Evolutionary conservation across 257 asterid species (phyloP).

Genomic region (Lavandula angustifolia): DNA sequence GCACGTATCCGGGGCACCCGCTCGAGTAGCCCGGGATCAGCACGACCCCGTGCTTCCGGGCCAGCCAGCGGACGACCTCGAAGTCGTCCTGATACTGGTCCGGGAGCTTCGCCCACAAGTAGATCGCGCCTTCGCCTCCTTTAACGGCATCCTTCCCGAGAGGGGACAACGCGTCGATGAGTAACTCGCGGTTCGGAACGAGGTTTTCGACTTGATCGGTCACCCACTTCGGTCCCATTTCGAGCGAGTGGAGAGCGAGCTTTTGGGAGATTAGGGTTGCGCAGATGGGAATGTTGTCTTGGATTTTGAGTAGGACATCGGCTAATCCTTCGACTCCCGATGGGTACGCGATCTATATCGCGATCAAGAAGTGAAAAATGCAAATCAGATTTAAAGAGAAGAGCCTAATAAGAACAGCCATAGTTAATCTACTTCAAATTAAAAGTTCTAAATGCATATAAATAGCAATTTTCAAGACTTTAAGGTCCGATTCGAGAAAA

Average conservation of each 20-base stretch:
- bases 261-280: constrained; percentile 81
- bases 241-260: constrained; percentile 77
- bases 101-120: constrained; percentile 95
- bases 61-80: constrained; percentile 84
- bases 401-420: too few species aligned
- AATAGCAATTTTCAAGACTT: too few species aligned
- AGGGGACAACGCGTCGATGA: constrained; percentile 73
- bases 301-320: constrained; percentile 84
- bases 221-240: constrained; percentile 92
- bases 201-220: constrained; percentile 65
- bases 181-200: constrained; percentile 61
- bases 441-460: too few species aligned
- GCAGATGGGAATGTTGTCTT: constrained; percentile 96
- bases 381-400: neutral
- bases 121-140: constrained; percentile 97
- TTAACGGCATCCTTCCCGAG: constrained; percentile 71
- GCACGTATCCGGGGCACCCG: constrained; percentile 72
- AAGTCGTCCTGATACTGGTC: constrained; percentile 54
- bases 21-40: constrained; percentile 76
- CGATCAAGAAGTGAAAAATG: neutral
- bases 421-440: too few species aligned
- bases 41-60: constrained; percentile 61
- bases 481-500: too few species aligned
- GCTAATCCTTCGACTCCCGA: constrained; percentile 73
- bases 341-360: constrained; percentile 85